Base-by-base conservation (phyloP, 2,329 filamentous ascomycete species). In the Pseudogymnoascus sp. region DNA sequence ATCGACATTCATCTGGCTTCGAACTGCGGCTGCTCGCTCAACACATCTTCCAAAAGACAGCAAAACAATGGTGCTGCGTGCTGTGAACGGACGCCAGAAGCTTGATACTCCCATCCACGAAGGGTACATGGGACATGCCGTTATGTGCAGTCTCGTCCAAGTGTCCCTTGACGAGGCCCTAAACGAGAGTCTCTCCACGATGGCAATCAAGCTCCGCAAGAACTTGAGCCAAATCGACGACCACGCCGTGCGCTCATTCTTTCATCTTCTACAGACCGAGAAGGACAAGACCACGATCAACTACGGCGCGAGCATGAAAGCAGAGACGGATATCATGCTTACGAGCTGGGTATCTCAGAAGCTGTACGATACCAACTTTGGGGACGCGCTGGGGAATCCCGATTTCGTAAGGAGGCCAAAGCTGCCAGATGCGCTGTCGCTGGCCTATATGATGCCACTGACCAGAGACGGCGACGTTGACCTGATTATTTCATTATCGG, bases 221-320 rank as follows among this genome's bases (percentile, higher is more conserved):
- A 10, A 6, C 7, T 23, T 61, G 39, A 61, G 25, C 25, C 60
- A 45, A 25, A 19, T 61, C 21, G 60, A 61, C 16, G 60, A 61
- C 16, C 34, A 61, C 16, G 36, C 39, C 11, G 45, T 61, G 36
- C 60, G 60, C 11, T 39, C 36, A 11, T 45, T 61, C 19, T 39
- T 45, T 8, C 21, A 39, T 25, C 11, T 61, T 16, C 36, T 61
- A 16, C 36, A 23, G 13, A 61, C 21, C 11, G 39, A 39, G 14
- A 45, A 61, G 31, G 60, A 61, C 19, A 61, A 61, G 34, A 61
- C 60, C 13, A 61, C 60, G 10, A 61, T 61, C 16, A 39, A 39
- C 34, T 61, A 61, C 5, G 60, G 60, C 14, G 60, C 60, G 7
- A 31, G n/a, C 14, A 45, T 39, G 36, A 61, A 61, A 7, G 11